phyloP scores from a whole-genome alignment of 305 asterid genomes.

The Fraxinus paxiana region DNA sequence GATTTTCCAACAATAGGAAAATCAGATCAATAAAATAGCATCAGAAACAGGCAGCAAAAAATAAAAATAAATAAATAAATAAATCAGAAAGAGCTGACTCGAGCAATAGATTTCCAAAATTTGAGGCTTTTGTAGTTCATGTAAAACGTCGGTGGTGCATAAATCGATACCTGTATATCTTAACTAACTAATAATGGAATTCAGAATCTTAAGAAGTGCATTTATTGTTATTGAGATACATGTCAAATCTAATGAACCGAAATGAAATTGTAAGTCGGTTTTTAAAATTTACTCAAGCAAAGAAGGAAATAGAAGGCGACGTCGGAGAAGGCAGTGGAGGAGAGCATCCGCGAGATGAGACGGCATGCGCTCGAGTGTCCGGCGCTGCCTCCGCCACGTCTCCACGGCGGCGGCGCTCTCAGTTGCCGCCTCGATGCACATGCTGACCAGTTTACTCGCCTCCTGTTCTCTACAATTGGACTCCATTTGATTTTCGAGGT shows the following conservation, averaged over 20 bases:
- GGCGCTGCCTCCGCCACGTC: constrained; percentile 87
- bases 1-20: neutral
- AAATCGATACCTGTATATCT: neutral
- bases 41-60: neutral
- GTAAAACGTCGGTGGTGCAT: neutral
- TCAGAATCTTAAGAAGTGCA: neutral
- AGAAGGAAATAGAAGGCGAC: constrained; percentile 78
- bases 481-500: neutral
- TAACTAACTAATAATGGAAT: neutral
- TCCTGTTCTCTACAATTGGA: constrained; percentile 5
- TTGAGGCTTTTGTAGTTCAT: neutral
- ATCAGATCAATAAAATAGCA: neutral
- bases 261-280: neutral
- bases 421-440: constrained; percentile 78
- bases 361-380: constrained; percentile 75
- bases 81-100: neutral
- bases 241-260: neutral
- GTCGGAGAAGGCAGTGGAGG: constrained; percentile 57
- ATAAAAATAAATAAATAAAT: too few species aligned
- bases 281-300: constrained; percentile 63
- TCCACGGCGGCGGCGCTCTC: constrained; percentile 58
- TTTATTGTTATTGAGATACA: neutral
- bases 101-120: neutral
- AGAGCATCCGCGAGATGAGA: constrained; percentile 71
- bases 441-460: constrained; percentile 44